Percentiles rank a stretch among this genome's conserved stretches.
Evolutionary conservation across 768 basidiomycete genomes (phyloP).

Genomic region (Amanita brunnescens): DNA sequence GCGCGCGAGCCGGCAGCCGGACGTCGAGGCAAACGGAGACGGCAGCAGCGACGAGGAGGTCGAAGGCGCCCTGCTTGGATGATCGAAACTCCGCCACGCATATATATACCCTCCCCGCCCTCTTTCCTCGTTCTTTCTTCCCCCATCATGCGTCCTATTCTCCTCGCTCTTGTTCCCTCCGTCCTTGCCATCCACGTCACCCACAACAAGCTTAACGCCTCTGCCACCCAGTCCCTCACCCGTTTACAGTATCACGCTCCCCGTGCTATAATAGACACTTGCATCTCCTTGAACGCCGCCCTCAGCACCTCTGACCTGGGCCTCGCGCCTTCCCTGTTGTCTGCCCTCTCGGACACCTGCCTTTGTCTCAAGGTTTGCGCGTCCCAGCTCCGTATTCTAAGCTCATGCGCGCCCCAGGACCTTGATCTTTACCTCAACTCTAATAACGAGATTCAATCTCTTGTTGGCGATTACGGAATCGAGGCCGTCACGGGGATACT

Average conservation of each 20-base stretch:
- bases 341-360: conserved; percentile 23
- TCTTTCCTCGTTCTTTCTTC: conserved; percentile 15
- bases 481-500: conserved; percentile 15
- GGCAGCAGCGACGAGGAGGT: conserved; percentile 22
- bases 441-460: conserved; percentile 17
- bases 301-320: conserved; percentile 17
- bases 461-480: conserved; percentile 20
- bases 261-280: conserved; percentile 23
- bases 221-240: conserved; percentile 12
- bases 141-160: conserved; percentile 7
- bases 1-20: conserved; percentile 22
- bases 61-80: conserved; percentile 25
- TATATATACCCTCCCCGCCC: conserved; percentile 11
- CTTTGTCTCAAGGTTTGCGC: conserved; percentile 30
- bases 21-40: conserved; percentile 15
- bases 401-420: conserved; percentile 16
- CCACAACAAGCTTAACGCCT: conserved; percentile 11
- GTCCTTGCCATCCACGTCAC: conserved; percentile 13
- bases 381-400: conserved; percentile 1
- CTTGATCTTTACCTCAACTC: conserved; percentile 25
- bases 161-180: neutral
- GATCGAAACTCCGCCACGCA: conserved; percentile 5
- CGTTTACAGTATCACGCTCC: conserved; percentile 19
- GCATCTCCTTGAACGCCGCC: conserved; percentile 18
- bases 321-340: conserved; percentile 14